Percentiles rank a stretch among this genome's conserved stretches.
phyloP scores from a whole-genome alignment of 2,329 filamentous ascomycete species.

The Mycogone perniciosa region DNA sequence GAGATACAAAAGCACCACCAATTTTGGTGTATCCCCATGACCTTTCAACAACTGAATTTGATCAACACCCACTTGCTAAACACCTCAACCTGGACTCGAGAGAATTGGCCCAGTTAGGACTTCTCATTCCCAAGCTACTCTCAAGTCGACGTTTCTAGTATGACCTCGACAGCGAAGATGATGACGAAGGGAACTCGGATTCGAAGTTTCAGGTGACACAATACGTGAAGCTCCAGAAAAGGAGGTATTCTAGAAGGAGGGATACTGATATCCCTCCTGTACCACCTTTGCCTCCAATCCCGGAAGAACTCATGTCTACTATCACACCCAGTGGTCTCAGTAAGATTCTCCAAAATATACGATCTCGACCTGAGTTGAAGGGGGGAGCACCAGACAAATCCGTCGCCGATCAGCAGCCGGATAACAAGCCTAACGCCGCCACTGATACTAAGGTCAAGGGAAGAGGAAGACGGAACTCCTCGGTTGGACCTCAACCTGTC shows the following conservation, averaged over 20 bases:
- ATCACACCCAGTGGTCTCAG: conserved; percentile 21
- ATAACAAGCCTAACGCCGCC: too few species aligned
- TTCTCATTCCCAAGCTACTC: conserved; percentile 29
- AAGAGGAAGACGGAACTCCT: too few species aligned
- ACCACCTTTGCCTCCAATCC: conserved; percentile 27
- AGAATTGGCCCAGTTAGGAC: conserved; percentile 27
- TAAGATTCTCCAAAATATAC: conserved; percentile 24
- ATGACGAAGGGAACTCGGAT: conserved; percentile 7
- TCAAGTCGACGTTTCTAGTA: conserved; percentile 32
- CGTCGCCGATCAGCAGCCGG: not conserved
- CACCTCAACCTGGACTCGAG: conserved; percentile 22
- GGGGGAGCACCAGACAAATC: not conserved
- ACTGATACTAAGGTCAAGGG: too few species aligned
- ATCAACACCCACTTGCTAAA: conserved; percentile 31
- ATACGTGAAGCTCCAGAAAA: not conserved
- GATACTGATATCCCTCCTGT: conserved; percentile 19
- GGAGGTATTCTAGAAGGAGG: conserved; percentile 8
- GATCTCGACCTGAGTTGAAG: conserved; percentile 17
- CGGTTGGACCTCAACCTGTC: too few species aligned
- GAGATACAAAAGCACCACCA: conserved; percentile 22
- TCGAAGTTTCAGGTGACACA: not conserved
- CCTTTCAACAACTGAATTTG: conserved; percentile 28
- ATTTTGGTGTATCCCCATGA: conserved; percentile 30
- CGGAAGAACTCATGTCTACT: conserved; percentile 21
- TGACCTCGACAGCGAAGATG: conserved; percentile 27